A percentile compares a stretch with the other conserved stretches of the same genome.
phyloP scores from a whole-genome alignment of 1,139 yeast genomes.

The Spencermartinsiella ligniputridi region DNA sequence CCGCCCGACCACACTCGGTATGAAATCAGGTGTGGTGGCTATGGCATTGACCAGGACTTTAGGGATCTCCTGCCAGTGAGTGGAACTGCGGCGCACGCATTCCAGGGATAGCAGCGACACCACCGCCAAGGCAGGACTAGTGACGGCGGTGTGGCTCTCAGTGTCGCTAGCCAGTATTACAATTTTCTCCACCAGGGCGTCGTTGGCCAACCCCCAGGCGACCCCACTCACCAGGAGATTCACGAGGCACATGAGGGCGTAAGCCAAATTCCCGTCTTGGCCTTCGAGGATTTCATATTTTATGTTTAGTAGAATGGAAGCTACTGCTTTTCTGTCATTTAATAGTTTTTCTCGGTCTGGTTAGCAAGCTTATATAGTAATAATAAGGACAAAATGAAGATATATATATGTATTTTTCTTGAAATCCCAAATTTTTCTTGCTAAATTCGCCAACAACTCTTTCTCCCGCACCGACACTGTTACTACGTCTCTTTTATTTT shows the following conservation, averaged over 20 bases:
- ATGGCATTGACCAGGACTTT: constrained; percentile 20
- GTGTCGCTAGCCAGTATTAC: constrained; percentile 18
- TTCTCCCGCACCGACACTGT: neutral
- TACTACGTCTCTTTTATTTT: too few species aligned
- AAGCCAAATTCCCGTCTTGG: constrained; percentile 23
- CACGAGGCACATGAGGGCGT: constrained; percentile 25
- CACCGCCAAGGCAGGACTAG: constrained; percentile 28
- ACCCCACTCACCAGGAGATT: constrained; percentile 17
- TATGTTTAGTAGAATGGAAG: constrained; percentile 28
- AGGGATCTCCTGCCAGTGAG: constrained; percentile 14
- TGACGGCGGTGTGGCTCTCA: constrained; percentile 22
- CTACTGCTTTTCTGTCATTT: constrained; percentile 28
- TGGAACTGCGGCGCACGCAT: constrained; percentile 14
- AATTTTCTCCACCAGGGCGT: constrained; percentile 23
- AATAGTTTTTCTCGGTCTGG: constrained; percentile 22
- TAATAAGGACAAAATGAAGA: too few species aligned
- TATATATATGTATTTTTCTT: too few species aligned
- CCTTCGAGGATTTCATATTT: constrained; percentile 30
- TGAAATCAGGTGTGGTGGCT: constrained; percentile 16
- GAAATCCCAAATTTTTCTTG: too few species aligned
- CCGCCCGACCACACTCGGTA: constrained; percentile 22
- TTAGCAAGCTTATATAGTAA: constrained; percentile 1
- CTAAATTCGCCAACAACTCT: too few species aligned
- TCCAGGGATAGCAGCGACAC: constrained; percentile 26
- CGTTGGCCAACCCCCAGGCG: constrained; percentile 7